Conservation (phyloP, 2,329 filamentous ascomycete genomes). For the Penicillium psychrosexuale region DNA sequence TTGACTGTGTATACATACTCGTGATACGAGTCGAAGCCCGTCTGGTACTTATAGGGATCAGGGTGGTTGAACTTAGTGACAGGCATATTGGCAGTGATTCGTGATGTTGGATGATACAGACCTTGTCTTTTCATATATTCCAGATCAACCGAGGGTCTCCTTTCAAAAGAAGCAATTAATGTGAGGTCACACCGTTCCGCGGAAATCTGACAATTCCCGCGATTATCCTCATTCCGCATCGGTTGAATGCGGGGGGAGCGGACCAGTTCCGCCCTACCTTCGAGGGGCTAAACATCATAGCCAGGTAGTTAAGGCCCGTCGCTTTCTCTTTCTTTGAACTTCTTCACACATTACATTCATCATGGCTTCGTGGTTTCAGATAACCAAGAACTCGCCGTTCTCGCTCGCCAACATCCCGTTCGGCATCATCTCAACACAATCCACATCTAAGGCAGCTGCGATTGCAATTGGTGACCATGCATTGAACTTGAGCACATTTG, state of each 20-base stretch:
- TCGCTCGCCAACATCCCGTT: conserved; percentile 80
- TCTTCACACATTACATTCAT: conserved; percentile 21
- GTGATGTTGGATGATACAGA: neutral
- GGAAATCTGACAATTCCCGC: conserved; percentile 5
- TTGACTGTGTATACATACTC: conserved; percentile 55
- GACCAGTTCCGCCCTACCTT: conserved; percentile 14
- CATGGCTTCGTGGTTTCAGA: conserved; percentile 57
- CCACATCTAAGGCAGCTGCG: conserved; percentile 60
- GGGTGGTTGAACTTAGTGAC: conserved; percentile 60
- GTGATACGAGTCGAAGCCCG: conserved; percentile 73
- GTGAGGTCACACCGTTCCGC: neutral
- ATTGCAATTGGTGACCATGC: conserved; percentile 70
- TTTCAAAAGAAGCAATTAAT: neutral
- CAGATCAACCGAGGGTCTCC: neutral
- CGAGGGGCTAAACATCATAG: conserved; percentile 1
- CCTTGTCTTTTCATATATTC: neutral
- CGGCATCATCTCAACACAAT: conserved; percentile 66
- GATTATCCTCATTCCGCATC: conserved; percentile 21
- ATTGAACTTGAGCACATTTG: conserved; percentile 65
- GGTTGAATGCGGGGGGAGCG: conserved; percentile 20
- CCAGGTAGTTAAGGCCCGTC: neutral
- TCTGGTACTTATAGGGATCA: conserved; percentile 73
- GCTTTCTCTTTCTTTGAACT: conserved; percentile 3
- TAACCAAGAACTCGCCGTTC: conserved; percentile 63
- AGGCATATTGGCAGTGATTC: conserved; percentile 52